A percentile compares a stretch with the other conserved stretches of the same genome.
These are phyloP conservation scores for Leccinum ochraceum DNA, from an alignment of 768 basidiomycete genomes.

Conservation along the genomic window DNA sequence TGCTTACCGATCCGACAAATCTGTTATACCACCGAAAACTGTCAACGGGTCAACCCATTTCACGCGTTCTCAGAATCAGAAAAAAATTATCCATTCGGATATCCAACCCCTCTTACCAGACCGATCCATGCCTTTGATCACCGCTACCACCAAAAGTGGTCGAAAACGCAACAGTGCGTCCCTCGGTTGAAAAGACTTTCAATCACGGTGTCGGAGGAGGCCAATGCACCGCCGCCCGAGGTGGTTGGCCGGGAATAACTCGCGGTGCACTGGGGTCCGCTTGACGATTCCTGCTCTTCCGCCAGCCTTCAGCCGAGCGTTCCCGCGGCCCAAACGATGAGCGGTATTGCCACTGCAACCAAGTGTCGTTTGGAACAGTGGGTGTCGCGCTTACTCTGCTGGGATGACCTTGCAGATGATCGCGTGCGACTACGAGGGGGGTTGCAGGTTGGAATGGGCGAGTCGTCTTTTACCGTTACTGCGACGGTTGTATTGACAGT, in stretches of 20 bases:
- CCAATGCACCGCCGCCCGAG: background rate
- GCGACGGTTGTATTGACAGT: background rate
- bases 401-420: conserved; percentile 62
- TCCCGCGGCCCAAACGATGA: conserved; percentile 46
- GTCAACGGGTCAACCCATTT: conserved; percentile 17
- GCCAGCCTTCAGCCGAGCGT: conserved; percentile 17
- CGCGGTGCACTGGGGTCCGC: conserved; percentile 22
- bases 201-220: conserved; percentile 17
- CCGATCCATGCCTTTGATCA: conserved; percentile 12
- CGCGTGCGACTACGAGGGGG: conserved; percentile 68
- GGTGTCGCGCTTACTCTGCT: conserved; percentile 26
- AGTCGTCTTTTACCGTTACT: conserved; percentile 31
- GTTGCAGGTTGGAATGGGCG: conserved; percentile 84
- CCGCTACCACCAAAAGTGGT: conserved; percentile 25
- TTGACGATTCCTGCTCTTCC: conserved; percentile 38
- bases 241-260: conserved; percentile 13
- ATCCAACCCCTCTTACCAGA: conserved; percentile 12
- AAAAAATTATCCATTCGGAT: conserved; percentile 30
- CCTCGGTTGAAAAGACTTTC: conserved; percentile 24
- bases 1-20: conserved; percentile 18
- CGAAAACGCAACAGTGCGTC: conserved; percentile 37
- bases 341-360: conserved; percentile 81
- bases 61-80: conserved; percentile 20
- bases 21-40: conserved; percentile 8
- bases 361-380: conserved; percentile 80